Conservation (phyloP, 2,329 filamentous ascomycete species). For the Madurella fahalii region DNA sequence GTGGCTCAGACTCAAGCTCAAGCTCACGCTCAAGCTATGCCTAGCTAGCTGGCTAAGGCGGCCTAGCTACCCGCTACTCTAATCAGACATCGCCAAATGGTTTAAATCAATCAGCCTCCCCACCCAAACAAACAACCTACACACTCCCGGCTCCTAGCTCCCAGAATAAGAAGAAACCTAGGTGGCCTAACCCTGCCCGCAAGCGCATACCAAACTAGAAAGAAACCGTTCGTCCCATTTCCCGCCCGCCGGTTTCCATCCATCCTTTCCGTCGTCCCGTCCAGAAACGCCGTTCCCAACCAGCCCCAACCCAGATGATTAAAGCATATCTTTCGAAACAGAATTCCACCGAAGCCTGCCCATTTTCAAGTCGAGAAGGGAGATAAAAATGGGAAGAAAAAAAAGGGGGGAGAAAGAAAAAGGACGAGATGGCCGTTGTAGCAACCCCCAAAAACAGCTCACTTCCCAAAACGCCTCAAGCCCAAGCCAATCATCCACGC, state of each 20-base stretch:
- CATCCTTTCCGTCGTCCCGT: neutral
- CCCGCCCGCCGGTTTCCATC: neutral
- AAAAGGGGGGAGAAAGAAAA: neutral
- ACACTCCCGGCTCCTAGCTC: neutral
- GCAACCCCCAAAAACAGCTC: too few species aligned
- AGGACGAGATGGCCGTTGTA: too few species aligned
- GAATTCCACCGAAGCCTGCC: neutral
- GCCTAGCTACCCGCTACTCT: too few species aligned
- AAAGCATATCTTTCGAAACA: neutral
- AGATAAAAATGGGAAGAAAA: neutral
- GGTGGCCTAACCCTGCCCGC: too few species aligned
- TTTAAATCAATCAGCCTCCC: neutral
- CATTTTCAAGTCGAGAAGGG: neutral
- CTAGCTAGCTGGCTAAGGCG: neutral
- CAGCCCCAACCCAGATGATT: neutral
- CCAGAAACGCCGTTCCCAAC: neutral
- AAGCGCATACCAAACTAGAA: neutral
- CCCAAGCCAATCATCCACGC: too few species aligned
- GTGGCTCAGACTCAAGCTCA: too few species aligned
- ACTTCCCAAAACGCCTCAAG: too few species aligned
- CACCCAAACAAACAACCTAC: neutral
- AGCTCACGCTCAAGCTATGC: too few species aligned
- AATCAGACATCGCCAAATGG: neutral
- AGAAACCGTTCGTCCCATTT: neutral
- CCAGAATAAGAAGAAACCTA: neutral